Conservation (phyloP, 2,329 filamentous ascomycete genomes). For the Monilinia polystroma region DNA sequence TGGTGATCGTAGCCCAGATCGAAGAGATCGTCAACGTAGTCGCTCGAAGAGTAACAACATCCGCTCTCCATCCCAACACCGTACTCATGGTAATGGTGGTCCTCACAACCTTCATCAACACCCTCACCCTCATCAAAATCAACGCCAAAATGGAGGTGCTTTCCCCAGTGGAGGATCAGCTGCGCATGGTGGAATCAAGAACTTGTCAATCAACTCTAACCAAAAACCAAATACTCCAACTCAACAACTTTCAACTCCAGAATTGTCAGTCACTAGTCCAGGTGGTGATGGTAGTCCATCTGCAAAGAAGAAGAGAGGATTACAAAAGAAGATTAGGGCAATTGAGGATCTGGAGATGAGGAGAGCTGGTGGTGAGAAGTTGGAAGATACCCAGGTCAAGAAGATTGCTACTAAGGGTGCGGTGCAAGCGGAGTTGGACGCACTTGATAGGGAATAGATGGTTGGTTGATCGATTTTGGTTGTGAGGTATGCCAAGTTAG, state of each 20-base stretch:
- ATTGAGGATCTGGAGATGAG: constrained; percentile 99
- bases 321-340: constrained; percentile 95
- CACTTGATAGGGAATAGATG: constrained; percentile 34
- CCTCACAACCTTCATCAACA: constrained; percentile 40
- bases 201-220: constrained; percentile 38
- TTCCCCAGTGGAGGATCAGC: constrained; percentile 17
- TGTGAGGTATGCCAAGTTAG: neutral
- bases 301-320: constrained; percentile 89
- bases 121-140: constrained; percentile 24
- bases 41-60: constrained; percentile 47
- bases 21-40: constrained; percentile 57
- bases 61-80: constrained; percentile 48
- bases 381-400: constrained; percentile 97
- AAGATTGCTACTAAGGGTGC: constrained; percentile 89
- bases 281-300: constrained; percentile 60
- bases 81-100: constrained; percentile 48
- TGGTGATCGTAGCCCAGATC: constrained; percentile 39
- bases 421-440: constrained; percentile 79
- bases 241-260: constrained; percentile 41
- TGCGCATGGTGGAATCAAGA: constrained; percentile 35
- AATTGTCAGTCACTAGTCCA: constrained; percentile 54
- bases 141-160: constrained; percentile 12
- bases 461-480: neutral
- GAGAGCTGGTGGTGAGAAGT: constrained; percentile 87
- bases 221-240: constrained; percentile 28